Base-by-base conservation (phyloP, 768 basidiomycete species). In the Crepidotus variabilis region DNA sequence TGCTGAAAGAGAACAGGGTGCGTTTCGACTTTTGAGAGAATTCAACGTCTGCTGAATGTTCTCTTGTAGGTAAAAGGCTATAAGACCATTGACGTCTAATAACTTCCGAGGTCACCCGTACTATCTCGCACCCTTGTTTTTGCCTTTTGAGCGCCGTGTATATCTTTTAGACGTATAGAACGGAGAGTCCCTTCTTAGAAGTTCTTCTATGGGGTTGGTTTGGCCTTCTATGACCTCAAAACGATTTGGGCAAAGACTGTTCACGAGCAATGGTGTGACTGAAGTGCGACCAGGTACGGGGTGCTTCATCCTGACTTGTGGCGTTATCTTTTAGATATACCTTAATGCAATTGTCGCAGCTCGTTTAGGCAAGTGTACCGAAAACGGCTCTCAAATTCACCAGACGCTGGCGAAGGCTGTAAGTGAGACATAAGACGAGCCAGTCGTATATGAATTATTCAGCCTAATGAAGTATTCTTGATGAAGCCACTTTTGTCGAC, bases 1-100 rank as follows among this genome's bases (percentile, higher is more conserved):
- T 95, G 86, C 73, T 98, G 52, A 74, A 76, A 70, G 86, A 89
- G 50, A 90, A 88, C 69, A 86, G 80, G 80, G 94, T 95, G 67
- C 62, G 90, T 78, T 6, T 8, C 23, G 22, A 24, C 8, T 22
- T 24, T 20, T 47, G 5, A 20, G 22, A 23, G n/a, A 21, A n/a
- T 16, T 5, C 14, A 13, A 9, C 33, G 9, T 10, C 23, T 28
- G 22, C 35, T 24, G 21, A 24, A 22, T 49, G 50, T 43, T 34
- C 14, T 10, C 16, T 53, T 24, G 6, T 21, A 94, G 93, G 85
- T 93, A 54, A 82, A 87, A 72, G 93, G 93, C 10, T 94, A 89
- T 74, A 94, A 87, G 75, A 78, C 81, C 57, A 86, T 94, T 58
- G 88, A 92, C 53, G 53, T 71, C 45, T 74, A 65, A 60, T 11